Evolutionary conservation across 1,139 yeast genomes (phyloP).

Genomic region (Suhomyces terraborum): DNA sequence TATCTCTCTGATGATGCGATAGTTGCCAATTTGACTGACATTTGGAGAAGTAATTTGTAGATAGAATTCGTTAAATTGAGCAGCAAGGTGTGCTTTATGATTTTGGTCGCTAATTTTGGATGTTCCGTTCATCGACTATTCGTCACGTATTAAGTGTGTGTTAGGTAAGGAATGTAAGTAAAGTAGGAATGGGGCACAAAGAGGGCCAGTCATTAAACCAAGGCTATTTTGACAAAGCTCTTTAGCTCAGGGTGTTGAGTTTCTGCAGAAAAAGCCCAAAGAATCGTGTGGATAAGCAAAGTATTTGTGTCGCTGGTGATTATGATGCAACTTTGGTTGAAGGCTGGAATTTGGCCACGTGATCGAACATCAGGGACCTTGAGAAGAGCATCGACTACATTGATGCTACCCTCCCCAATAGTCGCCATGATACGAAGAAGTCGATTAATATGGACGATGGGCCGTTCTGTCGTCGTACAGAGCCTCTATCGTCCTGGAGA

Average conservation of each 20-base stretch:
- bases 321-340: conserved; percentile 3
- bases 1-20: conserved; percentile 65
- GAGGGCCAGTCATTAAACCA: not conserved
- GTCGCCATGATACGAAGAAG: not conserved
- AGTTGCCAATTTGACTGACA: conserved; percentile 72
- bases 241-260: not conserved
- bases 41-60: conserved; percentile 54
- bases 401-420: not conserved
- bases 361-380: not conserved
- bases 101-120: conserved; percentile 31
- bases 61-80: conserved; percentile 65
- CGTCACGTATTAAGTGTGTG: not conserved
- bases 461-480: too few species aligned
- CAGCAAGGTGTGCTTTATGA: conserved; percentile 52
- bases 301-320: conserved; percentile 1
- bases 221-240: not conserved
- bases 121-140: conserved; percentile 21
- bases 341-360: conserved; percentile 5
- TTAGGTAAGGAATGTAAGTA: not conserved
- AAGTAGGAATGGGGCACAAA: not conserved
- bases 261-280: not conserved
- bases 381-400: conserved; percentile 7
- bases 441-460: not conserved
- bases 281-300: not conserved
- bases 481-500: too few species aligned